These are phyloP conservation scores for Sphaerobolus stellatus DNA, from an alignment of 1,284 basidiomycete genomes.

Conservation along the genomic window DNA sequence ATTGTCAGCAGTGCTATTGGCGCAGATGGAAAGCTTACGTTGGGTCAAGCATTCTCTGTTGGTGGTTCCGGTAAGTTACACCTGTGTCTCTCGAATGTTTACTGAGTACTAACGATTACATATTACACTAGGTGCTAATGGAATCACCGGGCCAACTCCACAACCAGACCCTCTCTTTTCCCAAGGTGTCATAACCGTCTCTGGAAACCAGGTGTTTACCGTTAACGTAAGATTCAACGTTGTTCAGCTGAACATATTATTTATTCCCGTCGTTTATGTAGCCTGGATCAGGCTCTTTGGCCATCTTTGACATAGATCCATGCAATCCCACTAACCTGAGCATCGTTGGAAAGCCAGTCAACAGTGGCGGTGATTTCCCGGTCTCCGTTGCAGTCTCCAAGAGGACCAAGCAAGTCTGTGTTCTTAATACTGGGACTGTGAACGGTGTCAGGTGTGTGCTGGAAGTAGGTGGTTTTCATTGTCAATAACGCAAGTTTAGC, in stretches of 20 bases:
- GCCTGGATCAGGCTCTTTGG: conserved; percentile 48
- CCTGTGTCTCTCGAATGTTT: no score
- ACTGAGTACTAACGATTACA: no score
- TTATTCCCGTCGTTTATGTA: conserved; percentile 23
- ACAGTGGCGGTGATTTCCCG: conserved; percentile 48
- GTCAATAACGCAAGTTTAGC: conserved; percentile 23
- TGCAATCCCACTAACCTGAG: conserved; percentile 38
- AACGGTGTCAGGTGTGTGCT: conserved; percentile 44
- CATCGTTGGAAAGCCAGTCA: conserved; percentile 41
- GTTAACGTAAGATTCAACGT: conserved; percentile 15
- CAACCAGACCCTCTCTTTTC: background rate
- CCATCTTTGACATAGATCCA: conserved; percentile 45
- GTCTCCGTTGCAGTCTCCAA: conserved; percentile 42
- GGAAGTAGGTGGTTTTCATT: background rate
- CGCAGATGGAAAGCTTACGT: conserved; percentile 29
- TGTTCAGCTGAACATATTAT: no score
- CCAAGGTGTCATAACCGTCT: background rate
- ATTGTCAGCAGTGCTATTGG: conserved; percentile 31
- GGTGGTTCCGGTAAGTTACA: conserved; percentile 42
- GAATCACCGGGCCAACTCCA: background rate
- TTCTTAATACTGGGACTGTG: conserved; percentile 45
- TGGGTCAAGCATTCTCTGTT: conserved; percentile 37
- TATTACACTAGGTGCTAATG: no score
- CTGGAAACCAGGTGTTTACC: background rate
- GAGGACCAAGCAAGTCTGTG: conserved; percentile 32